Base-by-base conservation (phyloP, 768 basidiomycete genomes). In the Suillus placidus region DNA sequence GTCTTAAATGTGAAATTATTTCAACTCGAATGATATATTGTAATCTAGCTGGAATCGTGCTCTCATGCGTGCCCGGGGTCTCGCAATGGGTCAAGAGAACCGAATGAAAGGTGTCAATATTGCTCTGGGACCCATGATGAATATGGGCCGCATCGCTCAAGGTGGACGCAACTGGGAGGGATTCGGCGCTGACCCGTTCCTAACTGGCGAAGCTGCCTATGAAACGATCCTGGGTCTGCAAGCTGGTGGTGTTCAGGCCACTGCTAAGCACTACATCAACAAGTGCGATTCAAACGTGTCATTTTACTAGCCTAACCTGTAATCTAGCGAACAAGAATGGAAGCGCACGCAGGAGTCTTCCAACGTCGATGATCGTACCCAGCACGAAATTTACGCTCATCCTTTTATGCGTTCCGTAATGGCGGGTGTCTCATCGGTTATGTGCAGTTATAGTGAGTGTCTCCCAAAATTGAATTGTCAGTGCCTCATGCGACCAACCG, bases 161-260 rank as follows among this genome's bases (percentile, higher is more conserved):
- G 93, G 91, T 8, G 95, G 95, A 20, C 82, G 95, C 35, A 94
- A 95, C 76, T 97, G 94, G 93, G 95, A 97, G 81, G 94, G 93
- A n/a, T 95, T 95, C 65, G 94, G 95, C 37, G 93, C 85, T 12
- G 95, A 97, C 74, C 95, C 95, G 0, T 97, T 87, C 79, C 80
- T 97, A 18, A 71, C 85, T n/a, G 94, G 95, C 14, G 93, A 93
- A 72, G 82, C 81, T 7, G 84, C 88, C 3, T 88, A 83, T 56
- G 91, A 94, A 76, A 96, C 94, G 0, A 86, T 96, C 62, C 78
- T 92, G 20, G 95, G 95, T 8, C 77, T 96, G 79, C 95, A 97
- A 72, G 71, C 79, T 30, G 83, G 78, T n/a, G 95, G 95, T 45
- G 91, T 95, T 0, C 92, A 94, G 72, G 93, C 94, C 0, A 93